Evolutionary conservation across 768 basidiomycete genomes (phyloP), one percentile per base, ranked within the genome.

Genomic region (Tremella fuciformis): DNA sequence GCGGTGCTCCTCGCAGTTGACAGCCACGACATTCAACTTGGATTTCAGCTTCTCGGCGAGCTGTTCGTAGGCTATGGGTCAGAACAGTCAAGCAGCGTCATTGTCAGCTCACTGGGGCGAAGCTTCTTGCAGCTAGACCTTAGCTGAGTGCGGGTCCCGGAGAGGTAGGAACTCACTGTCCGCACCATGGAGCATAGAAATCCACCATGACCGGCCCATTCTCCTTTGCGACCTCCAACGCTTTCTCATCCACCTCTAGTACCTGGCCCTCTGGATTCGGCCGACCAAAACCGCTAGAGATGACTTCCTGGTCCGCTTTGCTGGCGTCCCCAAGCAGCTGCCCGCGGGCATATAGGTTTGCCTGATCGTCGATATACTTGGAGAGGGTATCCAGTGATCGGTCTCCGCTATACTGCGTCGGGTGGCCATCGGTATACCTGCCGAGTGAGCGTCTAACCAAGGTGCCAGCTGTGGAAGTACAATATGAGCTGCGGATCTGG

Each of bases 161-260:
- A 8, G 13, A 42, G 22, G 42, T 8, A 11, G 18, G 40, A 15
- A 74, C 77, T 70, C 51, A 78, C 77, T 98, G 93, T 3, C 89
- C 89, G 74, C 93, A 97, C 87, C 93, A 98, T 0, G 93, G 93
- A 0, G 92, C 94, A 74, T 83, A 98, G 80, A 89, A 98, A 72
- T 88, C 87, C 74, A 87, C 79, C 65, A 88, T 84, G 1, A 82
- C 77, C 1, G 84, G 81, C 1, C 84, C 84, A 41, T 79, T 75
- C 0, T 75, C 76, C n/a, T 79, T 67, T 2, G 69, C 38, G 8
- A 39, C 50, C n/a, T 73, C 70, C 19, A 78, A 54, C 9, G 53
- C 58, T 3, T 54, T 59, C 55, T 66, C 56, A 51, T 80, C 77
- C 24, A 83, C 75, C 13, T 76, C 70, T 7, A 80, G 49, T 0